Conservation (phyloP, 129 eudicot genomes). For the Ambrosia trifida region DNA sequence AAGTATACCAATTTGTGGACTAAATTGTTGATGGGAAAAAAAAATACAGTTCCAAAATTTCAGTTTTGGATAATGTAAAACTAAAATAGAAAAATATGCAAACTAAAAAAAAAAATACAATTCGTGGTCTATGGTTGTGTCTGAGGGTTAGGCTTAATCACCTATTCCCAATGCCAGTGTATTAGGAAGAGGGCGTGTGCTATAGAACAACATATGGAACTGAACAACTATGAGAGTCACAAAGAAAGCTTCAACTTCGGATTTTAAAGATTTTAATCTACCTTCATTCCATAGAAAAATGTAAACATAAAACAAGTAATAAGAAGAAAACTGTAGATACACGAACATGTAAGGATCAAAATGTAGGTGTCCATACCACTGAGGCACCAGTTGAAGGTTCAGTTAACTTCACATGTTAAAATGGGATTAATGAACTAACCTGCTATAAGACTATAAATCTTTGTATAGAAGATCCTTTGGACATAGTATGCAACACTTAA, state of each 20-base stretch:
- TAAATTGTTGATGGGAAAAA: no score
- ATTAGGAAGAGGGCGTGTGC: constrained; percentile 98
- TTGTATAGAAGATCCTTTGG: constrained; percentile 64
- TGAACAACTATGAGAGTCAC: constrained; percentile 71
- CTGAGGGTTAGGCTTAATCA: constrained; percentile 30
- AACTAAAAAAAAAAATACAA: neutral
- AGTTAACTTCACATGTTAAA: constrained; percentile 65
- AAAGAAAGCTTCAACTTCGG: constrained; percentile 88
- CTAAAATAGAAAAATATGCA: constrained; percentile 17
- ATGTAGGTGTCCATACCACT: no score
- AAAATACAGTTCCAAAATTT: no score
- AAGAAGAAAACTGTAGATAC: constrained; percentile 34
- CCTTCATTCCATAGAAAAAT: constrained; percentile 4
- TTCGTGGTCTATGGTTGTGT: neutral
- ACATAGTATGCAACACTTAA: constrained; percentile 85
- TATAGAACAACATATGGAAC: constrained; percentile 89
- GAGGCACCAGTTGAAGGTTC: constrained; percentile 66
- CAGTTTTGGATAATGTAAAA: constrained; percentile 6
- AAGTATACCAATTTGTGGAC: no score
- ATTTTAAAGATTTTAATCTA: constrained; percentile 31
- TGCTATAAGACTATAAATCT: no score
- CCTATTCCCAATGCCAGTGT: constrained; percentile 92
- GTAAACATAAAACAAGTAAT: neutral
- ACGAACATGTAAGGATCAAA: constrained; percentile 82
- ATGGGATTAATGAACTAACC: constrained; percentile 4